Evolutionary conservation across 192 early-diverging fungal species (phyloP).

Genomic region (Powellomyces hirtus): DNA sequence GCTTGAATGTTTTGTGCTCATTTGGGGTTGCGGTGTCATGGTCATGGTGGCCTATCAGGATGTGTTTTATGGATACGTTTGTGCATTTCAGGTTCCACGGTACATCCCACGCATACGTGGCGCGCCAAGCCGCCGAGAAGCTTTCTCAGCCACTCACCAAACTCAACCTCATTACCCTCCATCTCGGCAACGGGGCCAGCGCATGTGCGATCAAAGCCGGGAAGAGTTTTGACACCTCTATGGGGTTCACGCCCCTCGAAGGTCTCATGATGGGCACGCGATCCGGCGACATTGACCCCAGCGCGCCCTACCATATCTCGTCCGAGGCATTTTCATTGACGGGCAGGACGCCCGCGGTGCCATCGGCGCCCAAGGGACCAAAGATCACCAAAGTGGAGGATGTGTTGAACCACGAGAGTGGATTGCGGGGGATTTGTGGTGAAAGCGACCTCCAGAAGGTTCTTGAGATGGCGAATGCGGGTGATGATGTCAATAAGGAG

Average conservation of each 20-base stretch:
- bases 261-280: slow-evolving; percentile 38
- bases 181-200: slow-evolving; percentile 24
- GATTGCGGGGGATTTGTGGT: slow-evolving; percentile 40
- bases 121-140: not conserved
- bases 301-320: slow-evolving; percentile 36
- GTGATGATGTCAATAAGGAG: not conserved
- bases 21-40: no score
- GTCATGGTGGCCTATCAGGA: no score
- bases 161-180: slow-evolving; percentile 27
- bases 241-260: slow-evolving; percentile 30
- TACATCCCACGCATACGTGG: slow-evolving; percentile 16
- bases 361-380: slow-evolving; percentile 19
- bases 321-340: slow-evolving; percentile 2
- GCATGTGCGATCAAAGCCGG: slow-evolving; percentile 27
- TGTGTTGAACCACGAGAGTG: slow-evolving; percentile 39
- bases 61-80: no score
- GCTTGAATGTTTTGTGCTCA: no score
- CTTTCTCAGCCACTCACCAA: not conserved
- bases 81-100: slow-evolving; percentile 26
- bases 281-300: slow-evolving; percentile 41
- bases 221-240: slow-evolving; percentile 22
- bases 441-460: slow-evolving; percentile 32
- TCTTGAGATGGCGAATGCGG: slow-evolving; percentile 21
- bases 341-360: slow-evolving; percentile 15
- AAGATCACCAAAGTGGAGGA: slow-evolving; percentile 38